Evolutionary conservation across 805 yeast genomes (phyloP), one percentile per base, ranked within the genome.

Genomic region (Suhomyces prunicola): DNA sequence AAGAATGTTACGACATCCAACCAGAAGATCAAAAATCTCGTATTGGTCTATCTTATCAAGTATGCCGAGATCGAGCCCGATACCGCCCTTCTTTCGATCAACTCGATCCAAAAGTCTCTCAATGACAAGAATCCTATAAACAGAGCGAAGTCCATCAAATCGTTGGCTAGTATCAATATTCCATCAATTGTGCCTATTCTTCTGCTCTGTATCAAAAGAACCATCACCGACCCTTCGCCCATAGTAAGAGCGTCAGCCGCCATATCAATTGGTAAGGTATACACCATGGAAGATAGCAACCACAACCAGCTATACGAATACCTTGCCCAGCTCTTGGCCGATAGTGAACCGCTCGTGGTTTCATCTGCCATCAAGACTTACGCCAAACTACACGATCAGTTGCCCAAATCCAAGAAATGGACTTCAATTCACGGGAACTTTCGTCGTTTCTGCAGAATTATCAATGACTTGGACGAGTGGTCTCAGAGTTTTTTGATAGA

Each of bases 51-150:
- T 60, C 71, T 94, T 47, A 72, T 85, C 44, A 78, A 88, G 52
- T 90, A 83, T 66, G 94, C 96, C 23, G 96, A 90, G 56, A 68
- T 76, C 51, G 92, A 90, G 59, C 97, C 94, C 8, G 96, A 92
- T 66, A 80, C 89, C n/a, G 94, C 98, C 2, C 77, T 94, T 19
- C 75, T 94, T 46, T 84, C 97, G 0, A 88, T 94, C 58, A 94
- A 94, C 68, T 88, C 97, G 0, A 88, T 94, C 47, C 99, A 94
- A 67, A 90, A 88, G 68, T 79, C 90, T 1, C 70, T 93, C 27
- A 74, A 79, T 8, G 97, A 90, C 60, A 83, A 83, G 58, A 80
- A 79, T 55, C 87, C 96, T 1, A 78, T 82, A 9, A 74, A 79
- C 15, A 75, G 98, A 57, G 81, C 92, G 2, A 73, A 89, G 52